phyloP scores from a whole-genome alignment of 2,329 filamentous ascomycete species.

The Botrytis galanthina region DNA sequence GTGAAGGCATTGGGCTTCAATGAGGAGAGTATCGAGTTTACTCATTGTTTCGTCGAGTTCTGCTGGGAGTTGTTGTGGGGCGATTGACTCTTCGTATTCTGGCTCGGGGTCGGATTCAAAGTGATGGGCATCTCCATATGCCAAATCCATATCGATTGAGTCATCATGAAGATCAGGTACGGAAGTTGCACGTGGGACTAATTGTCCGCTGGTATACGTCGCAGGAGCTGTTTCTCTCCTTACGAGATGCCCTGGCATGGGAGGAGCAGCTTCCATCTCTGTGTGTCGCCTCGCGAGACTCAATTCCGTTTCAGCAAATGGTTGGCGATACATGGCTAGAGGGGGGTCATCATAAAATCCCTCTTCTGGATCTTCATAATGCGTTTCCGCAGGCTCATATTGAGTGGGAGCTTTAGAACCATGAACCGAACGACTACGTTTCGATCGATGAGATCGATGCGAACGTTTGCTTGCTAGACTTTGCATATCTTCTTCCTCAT shows the following conservation, averaged over 20 bases:
- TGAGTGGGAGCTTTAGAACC: constrained; percentile 22
- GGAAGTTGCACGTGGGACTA: constrained; percentile 20
- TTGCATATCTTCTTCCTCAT: constrained; percentile 15
- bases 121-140: constrained; percentile 79
- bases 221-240: constrained; percentile 14
- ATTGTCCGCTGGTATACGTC: neutral
- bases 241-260: neutral
- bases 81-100: constrained; percentile 41
- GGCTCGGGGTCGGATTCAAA: constrained; percentile 6
- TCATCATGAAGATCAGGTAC: constrained; percentile 34
- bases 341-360: neutral
- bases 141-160: constrained; percentile 84
- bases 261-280: constrained; percentile 25
- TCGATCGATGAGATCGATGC: constrained; percentile 23
- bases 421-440: constrained; percentile 16
- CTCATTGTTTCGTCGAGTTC: constrained; percentile 67
- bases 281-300: constrained; percentile 28
- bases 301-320: constrained; percentile 29
- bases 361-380: constrained; percentile 24
- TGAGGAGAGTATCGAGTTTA: constrained; percentile 72
- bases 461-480: constrained; percentile 18
- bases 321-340: constrained; percentile 24
- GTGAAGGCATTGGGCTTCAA: constrained; percentile 86
- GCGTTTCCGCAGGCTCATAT: constrained; percentile 15
- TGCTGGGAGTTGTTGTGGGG: constrained; percentile 49